Evolutionary conservation across 495 filamentous ascomycete genomes (phyloP), one percentile per base, ranked within the genome.

Genomic region (Jackrogersella minutella): DNA sequence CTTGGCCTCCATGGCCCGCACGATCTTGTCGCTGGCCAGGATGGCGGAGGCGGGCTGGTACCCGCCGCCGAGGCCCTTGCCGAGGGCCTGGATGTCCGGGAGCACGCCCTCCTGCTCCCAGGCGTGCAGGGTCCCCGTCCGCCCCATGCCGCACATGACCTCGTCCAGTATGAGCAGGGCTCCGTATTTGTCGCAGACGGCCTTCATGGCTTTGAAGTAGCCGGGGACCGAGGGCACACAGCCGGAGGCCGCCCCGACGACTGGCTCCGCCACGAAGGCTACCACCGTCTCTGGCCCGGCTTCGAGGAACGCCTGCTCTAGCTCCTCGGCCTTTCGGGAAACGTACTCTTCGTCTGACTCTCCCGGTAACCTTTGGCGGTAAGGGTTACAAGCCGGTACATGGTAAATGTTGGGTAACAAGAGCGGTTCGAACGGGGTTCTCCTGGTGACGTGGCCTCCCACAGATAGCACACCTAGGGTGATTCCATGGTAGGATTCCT

Each of bases 111-210:
- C 88, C 40, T 86, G 82, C 56, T 91, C 81, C 86, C 88, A 92
- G 2, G 86, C 88, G 52, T 90, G 87, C 3, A 90, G 70, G 2
- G 86, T 89, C 0, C 90, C 90, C 13, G 81, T 84, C 6, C 88
- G 81, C 1, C 90, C 90, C 85, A 91, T 91, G 0, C 90, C 91
- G 68, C 88, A 86, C 90, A 94, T 93, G 31, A 92, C 84, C 61
- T 94, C 91, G 58, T 94, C 91, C 5, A 92, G 72, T 40, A 93
- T 87, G 36, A 93, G 80, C 0, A 94, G 79, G 0, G 88, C 89
- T n/a, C 88, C 90, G 67, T 92, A 82, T 57, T 88, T 89, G 43
- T 87, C 78, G 72, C 90, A 93, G 13, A 94, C 75, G 1, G 79
- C 76, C 68, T 85, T 84, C 78, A 92, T 86, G 33, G 88, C 88